These are phyloP conservation scores for Metschnikowia amazonensis DNA, from an alignment of 805 yeast genomes.

Conservation along the genomic window DNA sequence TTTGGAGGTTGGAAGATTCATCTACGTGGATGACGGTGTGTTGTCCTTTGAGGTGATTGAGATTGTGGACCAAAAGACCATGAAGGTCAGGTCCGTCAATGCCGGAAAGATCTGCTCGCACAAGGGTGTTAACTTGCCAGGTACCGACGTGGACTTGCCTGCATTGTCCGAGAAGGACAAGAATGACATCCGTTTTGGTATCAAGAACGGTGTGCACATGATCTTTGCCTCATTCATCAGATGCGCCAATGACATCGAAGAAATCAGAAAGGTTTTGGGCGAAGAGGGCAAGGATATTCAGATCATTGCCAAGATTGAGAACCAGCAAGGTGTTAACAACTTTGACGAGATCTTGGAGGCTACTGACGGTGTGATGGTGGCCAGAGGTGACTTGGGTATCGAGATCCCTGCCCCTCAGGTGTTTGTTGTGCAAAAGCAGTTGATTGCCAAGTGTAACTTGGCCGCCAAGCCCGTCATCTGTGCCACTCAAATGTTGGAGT, in stretches of 20 bases:
- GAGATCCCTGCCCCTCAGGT: slow-evolving; percentile 99
- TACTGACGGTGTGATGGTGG: slow-evolving; percentile 99
- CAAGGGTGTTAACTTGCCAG: slow-evolving; percentile 99
- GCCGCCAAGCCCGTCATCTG: slow-evolving; percentile 99
- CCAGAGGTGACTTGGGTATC: slow-evolving; percentile 99
- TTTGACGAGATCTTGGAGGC: slow-evolving; percentile 91
- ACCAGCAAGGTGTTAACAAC: slow-evolving; percentile 99
- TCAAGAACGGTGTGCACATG: slow-evolving; percentile 97
- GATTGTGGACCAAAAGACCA: slow-evolving; percentile 71
- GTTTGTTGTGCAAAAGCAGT: slow-evolving; percentile 96
- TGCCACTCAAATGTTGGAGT: slow-evolving; percentile 99
- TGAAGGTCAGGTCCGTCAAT: slow-evolving; percentile 86
- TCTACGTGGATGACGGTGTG: slow-evolving; percentile 97
- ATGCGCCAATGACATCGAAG: slow-evolving; percentile 82
- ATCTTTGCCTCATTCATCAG: slow-evolving; percentile 97
- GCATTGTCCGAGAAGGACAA: slow-evolving; percentile 96
- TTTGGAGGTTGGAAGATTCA: slow-evolving; percentile 79
- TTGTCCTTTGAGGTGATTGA: slow-evolving; percentile 89
- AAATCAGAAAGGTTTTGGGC: slow-evolving; percentile 92
- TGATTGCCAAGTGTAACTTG: slow-evolving; percentile 97
- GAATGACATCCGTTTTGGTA: slow-evolving; percentile 90
- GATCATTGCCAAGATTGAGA: slow-evolving; percentile 96
- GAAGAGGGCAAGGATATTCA: slow-evolving; percentile 96
- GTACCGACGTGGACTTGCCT: slow-evolving; percentile 97
- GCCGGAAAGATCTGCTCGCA: slow-evolving; percentile 95